These are phyloP conservation scores for Mycena maculata DNA, from an alignment of 768 basidiomycete genomes.

Conservation along the genomic window DNA sequence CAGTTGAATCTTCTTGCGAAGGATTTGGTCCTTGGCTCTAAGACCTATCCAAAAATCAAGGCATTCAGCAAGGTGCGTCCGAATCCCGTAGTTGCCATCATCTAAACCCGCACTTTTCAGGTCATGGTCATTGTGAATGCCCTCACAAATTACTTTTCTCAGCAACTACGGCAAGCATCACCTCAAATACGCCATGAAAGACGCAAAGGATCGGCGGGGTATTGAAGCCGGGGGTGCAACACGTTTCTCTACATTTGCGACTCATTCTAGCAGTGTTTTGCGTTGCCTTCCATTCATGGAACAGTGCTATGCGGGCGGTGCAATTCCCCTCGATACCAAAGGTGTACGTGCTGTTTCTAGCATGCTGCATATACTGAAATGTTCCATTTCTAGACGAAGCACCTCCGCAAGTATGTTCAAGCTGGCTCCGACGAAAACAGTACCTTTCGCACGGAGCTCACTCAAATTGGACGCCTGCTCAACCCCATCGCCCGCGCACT, in stretches of 20 bases:
- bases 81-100: neutral
- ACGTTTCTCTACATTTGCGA: conserved; percentile 13
- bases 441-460: neutral
- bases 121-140: conserved; percentile 2
- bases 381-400: neutral
- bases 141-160: conserved; percentile 19
- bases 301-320: conserved; percentile 1
- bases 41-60: no score
- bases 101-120: neutral
- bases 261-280: conserved; percentile 2
- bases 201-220: conserved; percentile 2
- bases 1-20: no score
- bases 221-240: conserved; percentile 6
- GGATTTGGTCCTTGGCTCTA: no score
- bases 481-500: conserved; percentile 16
- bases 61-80: no score
- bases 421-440: neutral
- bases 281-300: conserved; percentile 8
- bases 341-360: neutral
- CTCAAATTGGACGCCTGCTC: conserved; percentile 17
- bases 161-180: conserved; percentile 26
- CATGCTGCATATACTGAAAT: no score
- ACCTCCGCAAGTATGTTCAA: neutral
- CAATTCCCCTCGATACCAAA: conserved; percentile 13
- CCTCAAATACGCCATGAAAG: conserved; percentile 10